phyloP scores from a whole-genome alignment of 2,329 filamentous ascomycete species.

The Phyllosticta citribraziliensis region DNA sequence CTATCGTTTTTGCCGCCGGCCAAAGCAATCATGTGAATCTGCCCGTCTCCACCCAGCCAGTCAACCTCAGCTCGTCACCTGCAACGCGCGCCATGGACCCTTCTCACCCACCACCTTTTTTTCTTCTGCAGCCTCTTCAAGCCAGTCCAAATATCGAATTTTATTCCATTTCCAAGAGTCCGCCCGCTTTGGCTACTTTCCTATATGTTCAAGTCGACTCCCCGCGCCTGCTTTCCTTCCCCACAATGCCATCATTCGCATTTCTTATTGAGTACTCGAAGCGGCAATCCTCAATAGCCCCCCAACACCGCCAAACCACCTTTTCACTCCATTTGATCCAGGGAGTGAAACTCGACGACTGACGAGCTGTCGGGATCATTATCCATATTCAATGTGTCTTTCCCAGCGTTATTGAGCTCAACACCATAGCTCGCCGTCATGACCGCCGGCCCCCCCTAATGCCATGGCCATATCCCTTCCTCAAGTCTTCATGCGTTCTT shows the following conservation, averaged over 20 bases:
- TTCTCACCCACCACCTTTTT: not conserved
- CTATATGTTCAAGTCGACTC: not conserved
- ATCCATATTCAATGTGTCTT: not conserved
- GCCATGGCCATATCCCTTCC: not conserved
- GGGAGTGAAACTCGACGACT: not conserved
- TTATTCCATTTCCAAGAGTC: not conserved
- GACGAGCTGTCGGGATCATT: not conserved
- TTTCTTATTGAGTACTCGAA: constrained; percentile 12
- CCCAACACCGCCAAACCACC: not conserved
- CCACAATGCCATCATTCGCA: not conserved
- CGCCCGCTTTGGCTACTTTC: not conserved
- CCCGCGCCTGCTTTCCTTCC: not conserved
- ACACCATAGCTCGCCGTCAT: constrained; percentile 1
- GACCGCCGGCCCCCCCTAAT: not conserved
- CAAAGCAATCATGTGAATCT: not conserved
- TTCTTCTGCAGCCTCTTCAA: not conserved
- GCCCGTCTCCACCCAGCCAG: too few species aligned
- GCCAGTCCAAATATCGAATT: not conserved
- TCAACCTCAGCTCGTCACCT: not conserved
- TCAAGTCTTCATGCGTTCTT: not conserved
- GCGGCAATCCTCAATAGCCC: not conserved
- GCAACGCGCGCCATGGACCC: not conserved
- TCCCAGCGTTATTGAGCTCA: not conserved
- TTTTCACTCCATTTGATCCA: not conserved
- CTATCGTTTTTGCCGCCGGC: not conserved